These are phyloP conservation scores for Apocynum venetum DNA, from an alignment of 257 asterid species.

Conservation along the genomic window DNA sequence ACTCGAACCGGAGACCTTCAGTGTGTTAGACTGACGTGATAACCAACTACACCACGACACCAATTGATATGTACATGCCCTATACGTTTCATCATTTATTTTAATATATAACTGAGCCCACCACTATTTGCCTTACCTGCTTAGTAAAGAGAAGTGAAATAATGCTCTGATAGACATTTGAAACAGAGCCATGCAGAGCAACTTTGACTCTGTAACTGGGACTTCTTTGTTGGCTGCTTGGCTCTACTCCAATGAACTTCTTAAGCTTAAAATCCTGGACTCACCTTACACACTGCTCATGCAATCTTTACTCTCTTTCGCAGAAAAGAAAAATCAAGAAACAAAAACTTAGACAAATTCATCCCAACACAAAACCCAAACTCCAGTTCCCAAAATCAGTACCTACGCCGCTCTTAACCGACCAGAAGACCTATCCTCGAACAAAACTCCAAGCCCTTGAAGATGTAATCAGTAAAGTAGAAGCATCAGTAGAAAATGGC, in stretches of 20 bases:
- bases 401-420: slow-evolving; percentile 50
- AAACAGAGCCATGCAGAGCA: neutral
- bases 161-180: neutral
- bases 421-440: slow-evolving; percentile 32
- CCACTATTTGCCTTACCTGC: too few species aligned
- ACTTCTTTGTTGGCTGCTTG: neutral
- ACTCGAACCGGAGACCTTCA: slow-evolving; percentile 82
- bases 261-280: neutral
- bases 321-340: slow-evolving; percentile 27
- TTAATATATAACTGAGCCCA: too few species aligned
- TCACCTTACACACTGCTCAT: neutral
- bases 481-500: slow-evolving; percentile 51
- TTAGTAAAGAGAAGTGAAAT: neutral
- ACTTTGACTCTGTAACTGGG: neutral
- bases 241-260: neutral
- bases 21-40: slow-evolving; percentile 99
- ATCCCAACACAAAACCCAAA: slow-evolving; percentile 24
- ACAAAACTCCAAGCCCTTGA: slow-evolving; percentile 65
- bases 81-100: too few species aligned
- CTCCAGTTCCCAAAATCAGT: slow-evolving; percentile 41
- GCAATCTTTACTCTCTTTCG: neutral
- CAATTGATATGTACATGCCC: neutral
- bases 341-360: slow-evolving; percentile 16
- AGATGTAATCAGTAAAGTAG: slow-evolving; percentile 42
- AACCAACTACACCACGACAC: slow-evolving; percentile 99